Conservation (phyloP, 345 rosid species). For the Dipteronia dyeriana region DNA sequence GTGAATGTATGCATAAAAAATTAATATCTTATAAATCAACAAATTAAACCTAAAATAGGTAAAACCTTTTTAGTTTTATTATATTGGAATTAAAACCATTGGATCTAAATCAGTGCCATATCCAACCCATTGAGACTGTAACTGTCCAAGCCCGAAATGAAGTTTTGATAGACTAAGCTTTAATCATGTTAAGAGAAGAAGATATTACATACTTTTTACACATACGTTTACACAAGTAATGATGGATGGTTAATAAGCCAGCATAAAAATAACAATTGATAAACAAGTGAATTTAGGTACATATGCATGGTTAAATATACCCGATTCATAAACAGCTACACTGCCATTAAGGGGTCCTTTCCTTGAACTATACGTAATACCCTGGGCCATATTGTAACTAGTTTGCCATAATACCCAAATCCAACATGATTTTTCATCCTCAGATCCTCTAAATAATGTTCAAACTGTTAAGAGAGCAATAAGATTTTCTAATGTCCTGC, state of each 20-base stretch:
- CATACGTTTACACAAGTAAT: not conserved
- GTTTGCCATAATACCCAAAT: not conserved
- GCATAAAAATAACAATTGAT: no score
- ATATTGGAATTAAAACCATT: not conserved
- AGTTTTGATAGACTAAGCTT: no score
- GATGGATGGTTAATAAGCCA: not conserved
- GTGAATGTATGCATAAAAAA: not conserved
- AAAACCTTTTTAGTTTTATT: not conserved
- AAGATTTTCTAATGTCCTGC: not conserved
- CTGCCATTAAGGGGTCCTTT: not conserved
- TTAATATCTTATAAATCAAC: not conserved
- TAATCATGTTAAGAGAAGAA: no score
- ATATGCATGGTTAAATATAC: not conserved
- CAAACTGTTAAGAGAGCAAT: not conserved
- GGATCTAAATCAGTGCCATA: not conserved
- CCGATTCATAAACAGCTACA: not conserved
- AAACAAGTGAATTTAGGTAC: not conserved
- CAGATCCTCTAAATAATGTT: not conserved
- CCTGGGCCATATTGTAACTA: not conserved
- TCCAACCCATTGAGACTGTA: no score
- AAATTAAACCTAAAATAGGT: no score
- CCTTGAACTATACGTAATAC: not conserved
- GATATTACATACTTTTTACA: no score
- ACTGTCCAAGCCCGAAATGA: no score
- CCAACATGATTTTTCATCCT: not conserved